These are phyloP conservation scores for Cerrena zonata DNA, from an alignment of 1,284 basidiomycete genomes.

Conservation along the genomic window DNA sequence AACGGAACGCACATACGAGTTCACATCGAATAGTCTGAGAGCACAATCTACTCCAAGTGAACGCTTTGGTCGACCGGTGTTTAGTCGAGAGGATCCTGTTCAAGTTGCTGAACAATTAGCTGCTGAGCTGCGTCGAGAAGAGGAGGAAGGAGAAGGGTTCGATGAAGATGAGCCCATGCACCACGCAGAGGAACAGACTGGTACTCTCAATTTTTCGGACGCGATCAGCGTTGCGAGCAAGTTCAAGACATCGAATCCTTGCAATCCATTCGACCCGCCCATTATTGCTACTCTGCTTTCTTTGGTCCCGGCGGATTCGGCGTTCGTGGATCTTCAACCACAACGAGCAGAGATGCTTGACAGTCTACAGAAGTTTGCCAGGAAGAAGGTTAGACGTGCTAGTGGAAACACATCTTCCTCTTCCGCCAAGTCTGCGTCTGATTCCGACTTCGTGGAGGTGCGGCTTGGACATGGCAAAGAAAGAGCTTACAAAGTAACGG, in stretches of 20 bases:
- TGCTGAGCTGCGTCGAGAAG: conserved; percentile 9
- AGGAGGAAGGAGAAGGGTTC: conserved; percentile 12
- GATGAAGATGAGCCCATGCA: conserved; percentile 19
- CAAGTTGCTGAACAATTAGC: conserved; percentile 19
- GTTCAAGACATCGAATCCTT: conserved; percentile 78
- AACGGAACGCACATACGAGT: conserved; percentile 87
- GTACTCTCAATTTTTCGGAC: conserved; percentile 57
- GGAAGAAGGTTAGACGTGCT: conserved; percentile 46
- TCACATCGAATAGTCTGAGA: conserved; percentile 56
- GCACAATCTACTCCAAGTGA: conserved; percentile 39
- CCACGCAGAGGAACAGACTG: conserved; percentile 50
- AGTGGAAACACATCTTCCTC: conserved; percentile 35
- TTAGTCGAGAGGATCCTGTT: conserved; percentile 17
- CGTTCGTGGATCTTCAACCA: conserved; percentile 61
- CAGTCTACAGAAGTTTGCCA: conserved; percentile 59
- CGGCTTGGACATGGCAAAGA: conserved; percentile 41
- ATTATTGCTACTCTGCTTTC: conserved; percentile 66
- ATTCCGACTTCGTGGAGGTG: conserved; percentile 38
- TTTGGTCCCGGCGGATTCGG: conserved; percentile 57
- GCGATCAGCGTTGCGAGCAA: conserved; percentile 53
- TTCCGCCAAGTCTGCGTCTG: conserved; percentile 36
- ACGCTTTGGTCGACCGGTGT: conserved; percentile 14
- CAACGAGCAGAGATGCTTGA: conserved; percentile 58
- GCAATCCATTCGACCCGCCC: conserved; percentile 76
- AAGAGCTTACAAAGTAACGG: conserved; percentile 62